Percentiles rank a stretch among this genome's conserved stretches.
Conservation (phyloP, 2,329 filamentous ascomycete species). For the Pyricularia grisea region DNA sequence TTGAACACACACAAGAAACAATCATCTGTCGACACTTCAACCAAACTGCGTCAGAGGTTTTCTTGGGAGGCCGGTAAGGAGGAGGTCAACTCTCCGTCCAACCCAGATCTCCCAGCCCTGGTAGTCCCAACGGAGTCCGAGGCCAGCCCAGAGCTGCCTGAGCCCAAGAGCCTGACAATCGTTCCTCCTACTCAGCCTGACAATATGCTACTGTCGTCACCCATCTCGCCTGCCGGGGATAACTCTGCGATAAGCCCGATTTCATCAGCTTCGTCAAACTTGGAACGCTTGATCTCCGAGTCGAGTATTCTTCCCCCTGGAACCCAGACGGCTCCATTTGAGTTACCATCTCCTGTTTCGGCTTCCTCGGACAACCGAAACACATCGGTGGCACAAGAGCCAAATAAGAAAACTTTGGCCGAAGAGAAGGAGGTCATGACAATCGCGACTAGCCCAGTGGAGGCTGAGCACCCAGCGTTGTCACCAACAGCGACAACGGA, state of each 20-base stretch:
- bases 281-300: conserved; percentile 26
- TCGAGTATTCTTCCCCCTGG: conserved; percentile 22
- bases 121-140: neutral
- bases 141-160: neutral
- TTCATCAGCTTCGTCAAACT: conserved; percentile 6
- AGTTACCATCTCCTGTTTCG: conserved; percentile 35
- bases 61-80: conserved; percentile 31
- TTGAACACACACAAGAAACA: conserved; percentile 2
- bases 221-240: neutral
- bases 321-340: conserved; percentile 17
- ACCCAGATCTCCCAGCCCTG: neutral
- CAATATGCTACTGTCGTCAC: neutral
- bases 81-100: conserved; percentile 9
- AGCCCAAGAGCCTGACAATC: conserved; percentile 3
- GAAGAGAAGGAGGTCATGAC: conserved; percentile 34
- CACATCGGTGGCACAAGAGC: conserved; percentile 10
- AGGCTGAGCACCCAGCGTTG: conserved; percentile 27
- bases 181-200: neutral
- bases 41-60: conserved; percentile 20
- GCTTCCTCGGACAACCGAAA: conserved; percentile 20
- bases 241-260: neutral
- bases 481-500: conserved; percentile 4
- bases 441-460: conserved; percentile 22
- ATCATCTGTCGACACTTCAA: neutral
- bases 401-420: conserved; percentile 26